Evolutionary conservation across 2,329 filamentous ascomycete genomes (phyloP).

Genomic region (Ophiostoma sp.): DNA sequence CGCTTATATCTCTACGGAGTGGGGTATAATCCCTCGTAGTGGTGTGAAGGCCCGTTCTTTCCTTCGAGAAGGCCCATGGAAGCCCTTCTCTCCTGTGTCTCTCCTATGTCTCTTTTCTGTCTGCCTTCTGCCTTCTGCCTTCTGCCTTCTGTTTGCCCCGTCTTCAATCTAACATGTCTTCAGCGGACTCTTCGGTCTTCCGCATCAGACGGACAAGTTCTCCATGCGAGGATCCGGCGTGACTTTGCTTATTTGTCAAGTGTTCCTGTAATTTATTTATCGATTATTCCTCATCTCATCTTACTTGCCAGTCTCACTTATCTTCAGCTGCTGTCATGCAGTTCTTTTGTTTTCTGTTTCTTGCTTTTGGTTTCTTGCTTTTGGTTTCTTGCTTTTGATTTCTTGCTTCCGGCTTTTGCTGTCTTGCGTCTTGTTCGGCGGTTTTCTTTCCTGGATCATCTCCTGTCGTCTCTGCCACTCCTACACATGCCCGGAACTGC

Average conservation of each 20-base stretch:
- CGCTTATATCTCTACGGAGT: not conserved
- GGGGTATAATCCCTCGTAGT: not conserved
- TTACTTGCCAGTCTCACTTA: not conserved
- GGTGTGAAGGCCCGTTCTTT: not conserved
- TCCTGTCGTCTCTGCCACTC: no score
- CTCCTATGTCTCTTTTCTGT: not conserved
- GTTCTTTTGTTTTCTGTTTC: not conserved
- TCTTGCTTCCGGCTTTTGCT: no score
- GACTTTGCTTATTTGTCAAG: no score
- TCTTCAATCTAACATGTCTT: no score
- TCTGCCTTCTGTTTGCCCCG: no score
- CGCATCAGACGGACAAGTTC: not conserved
- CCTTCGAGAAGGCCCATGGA: constrained; percentile 9
- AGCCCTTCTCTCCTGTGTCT: not conserved
- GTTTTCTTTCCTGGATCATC: no score
- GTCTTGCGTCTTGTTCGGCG: no score
- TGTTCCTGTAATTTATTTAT: not conserved
- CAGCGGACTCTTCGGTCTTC: not conserved
- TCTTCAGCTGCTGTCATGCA: constrained; percentile 2
- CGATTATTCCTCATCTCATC: not conserved
- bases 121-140: no score
- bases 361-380: not conserved
- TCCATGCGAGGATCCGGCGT: not conserved
- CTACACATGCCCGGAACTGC: not conserved
- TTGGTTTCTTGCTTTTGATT: not conserved